Evolutionary conservation across 352 stramenopile species (phyloP), one percentile per base, ranked within the genome.

Genomic region (Elongisporangium undulatum): DNA sequence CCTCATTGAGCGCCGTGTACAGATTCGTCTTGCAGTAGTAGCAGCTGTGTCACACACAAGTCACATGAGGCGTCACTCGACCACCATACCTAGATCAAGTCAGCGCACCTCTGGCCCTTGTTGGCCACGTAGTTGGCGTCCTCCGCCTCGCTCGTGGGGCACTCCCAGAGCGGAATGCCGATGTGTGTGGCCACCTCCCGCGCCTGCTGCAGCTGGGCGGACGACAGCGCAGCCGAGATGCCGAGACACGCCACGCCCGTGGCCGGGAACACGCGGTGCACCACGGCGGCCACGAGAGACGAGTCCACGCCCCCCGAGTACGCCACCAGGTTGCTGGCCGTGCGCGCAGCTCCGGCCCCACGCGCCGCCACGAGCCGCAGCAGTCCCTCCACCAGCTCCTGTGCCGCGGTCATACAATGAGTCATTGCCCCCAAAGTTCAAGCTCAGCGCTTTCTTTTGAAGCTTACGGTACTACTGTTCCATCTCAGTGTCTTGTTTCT

Each of bases 11-110:
- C 23, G 91, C 96, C 34, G 85, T 79, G 79, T 99, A 99, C n/a
- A 99, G 73, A 56, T 96, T 97, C 6, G 92, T 98, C 75, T 99
- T 99, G 84, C 97, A 99, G 59, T 96, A 92, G 66, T 98, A 98
- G 74, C 97, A 99, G 66, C 92, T 90, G 61, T 12, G 10, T 23
- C 22, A 49, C 16, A 56, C 17, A 26, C n/a, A n/a, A 38, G 17
- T 15, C 29, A 15, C 29, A 41, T 6, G 4, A 41, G 10, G 51
- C 15, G 3, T 29, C 21, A 19, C 49, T 12, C 19, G 58, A 59
- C 12, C 41, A 4, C n/a, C 45, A 49, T 3, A 51, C 4, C 13
- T 45, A 12, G 10, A 20, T 22, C 10, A 23, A 26, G 15, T 29
- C 12, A 54, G 29, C 57, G 29, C 55, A 77, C 69, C 75, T 95